Conservation (phyloP, 805 yeast genomes). For the Candida germanica region DNA sequence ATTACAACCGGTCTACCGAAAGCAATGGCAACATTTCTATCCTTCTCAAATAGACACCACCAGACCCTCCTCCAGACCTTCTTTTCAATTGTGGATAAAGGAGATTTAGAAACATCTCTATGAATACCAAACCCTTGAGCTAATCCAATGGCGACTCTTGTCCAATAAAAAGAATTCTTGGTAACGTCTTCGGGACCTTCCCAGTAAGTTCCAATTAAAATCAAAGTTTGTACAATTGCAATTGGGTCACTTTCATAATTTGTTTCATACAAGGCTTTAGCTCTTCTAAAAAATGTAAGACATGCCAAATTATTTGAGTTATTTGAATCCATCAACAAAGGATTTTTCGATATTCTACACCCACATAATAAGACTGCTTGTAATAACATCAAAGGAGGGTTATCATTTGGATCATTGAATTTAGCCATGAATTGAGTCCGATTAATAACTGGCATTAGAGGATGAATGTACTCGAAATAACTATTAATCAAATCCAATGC, state of each 20-base stretch:
- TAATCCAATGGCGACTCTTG: conserved; percentile 61
- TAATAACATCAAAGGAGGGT: conserved; percentile 61
- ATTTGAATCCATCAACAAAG: conserved; percentile 47
- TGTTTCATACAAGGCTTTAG: conserved; percentile 71
- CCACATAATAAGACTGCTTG: conserved; percentile 72
- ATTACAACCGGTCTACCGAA: conserved; percentile 71
- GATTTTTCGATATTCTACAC: conserved; percentile 55
- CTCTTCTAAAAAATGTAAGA: conserved; percentile 59
- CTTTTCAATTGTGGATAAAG: conserved; percentile 37
- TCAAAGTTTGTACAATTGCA: conserved; percentile 56
- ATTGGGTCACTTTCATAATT: conserved; percentile 65
- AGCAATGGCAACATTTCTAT: conserved; percentile 65
- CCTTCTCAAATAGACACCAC: conserved; percentile 77
- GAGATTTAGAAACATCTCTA: conserved; percentile 45
- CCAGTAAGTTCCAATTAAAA: conserved; percentile 66
- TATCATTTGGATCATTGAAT: conserved; percentile 52
- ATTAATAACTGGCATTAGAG: conserved; percentile 66
- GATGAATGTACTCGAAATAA: conserved; percentile 65
- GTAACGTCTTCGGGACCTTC: conserved; percentile 71
- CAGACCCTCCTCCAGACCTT: conserved; percentile 65
- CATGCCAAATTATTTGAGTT: conserved; percentile 53
- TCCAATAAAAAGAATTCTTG: conserved; percentile 66
- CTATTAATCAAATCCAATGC: conserved; percentile 58
- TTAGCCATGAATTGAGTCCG: conserved; percentile 57
- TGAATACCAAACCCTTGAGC: conserved; percentile 81